Conservation (phyloP, 768 basidiomycete species). For the Hortiboletus flavorubellus region DNA sequence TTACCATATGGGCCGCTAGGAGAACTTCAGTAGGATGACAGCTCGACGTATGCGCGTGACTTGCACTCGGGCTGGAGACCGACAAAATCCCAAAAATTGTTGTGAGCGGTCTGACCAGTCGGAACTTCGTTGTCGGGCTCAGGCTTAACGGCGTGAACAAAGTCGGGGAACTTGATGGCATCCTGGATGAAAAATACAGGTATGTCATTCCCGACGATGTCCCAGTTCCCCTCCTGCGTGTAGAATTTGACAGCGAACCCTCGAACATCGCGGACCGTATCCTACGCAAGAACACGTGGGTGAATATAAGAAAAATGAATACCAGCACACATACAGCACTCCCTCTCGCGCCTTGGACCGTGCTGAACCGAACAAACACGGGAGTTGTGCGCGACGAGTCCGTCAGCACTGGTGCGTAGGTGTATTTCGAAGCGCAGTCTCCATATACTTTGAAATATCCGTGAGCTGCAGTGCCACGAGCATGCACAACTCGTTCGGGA, state of each 20-base stretch:
- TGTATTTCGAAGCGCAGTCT: constrained; percentile 65
- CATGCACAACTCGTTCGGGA: constrained; percentile 76
- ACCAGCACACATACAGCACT: constrained; percentile 56
- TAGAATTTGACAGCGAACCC: constrained; percentile 86
- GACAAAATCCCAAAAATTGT: constrained; percentile 88
- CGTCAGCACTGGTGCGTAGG: constrained; percentile 66
- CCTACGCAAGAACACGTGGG: constrained; percentile 33
- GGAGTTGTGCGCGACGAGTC: constrained; percentile 72
- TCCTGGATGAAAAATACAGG: constrained; percentile 84
- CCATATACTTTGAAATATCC: constrained; percentile 78
- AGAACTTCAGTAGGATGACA: constrained; percentile 15
- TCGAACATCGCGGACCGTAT: constrained; percentile 80
- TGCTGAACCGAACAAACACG: constrained; percentile 80
- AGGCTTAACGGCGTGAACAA: constrained; percentile 82
- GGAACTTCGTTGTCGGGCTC: constrained; percentile 83
- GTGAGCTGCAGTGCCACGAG: constrained; percentile 76
- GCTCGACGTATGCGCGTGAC: constrained; percentile 1
- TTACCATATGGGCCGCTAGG: constrained; percentile 65
- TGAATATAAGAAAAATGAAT: not conserved
- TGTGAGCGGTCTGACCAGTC: constrained; percentile 66
- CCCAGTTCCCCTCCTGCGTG: constrained; percentile 84
- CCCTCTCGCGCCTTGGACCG: constrained; percentile 79
- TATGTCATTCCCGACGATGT: constrained; percentile 81
- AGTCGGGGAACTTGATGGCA: constrained; percentile 81
- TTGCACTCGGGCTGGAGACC: constrained; percentile 64